A percentile compares a stretch with the other conserved stretches of the same genome.
Conservation (phyloP, 2,329 filamentous ascomycete genomes). For the Shiraia sp. region DNA sequence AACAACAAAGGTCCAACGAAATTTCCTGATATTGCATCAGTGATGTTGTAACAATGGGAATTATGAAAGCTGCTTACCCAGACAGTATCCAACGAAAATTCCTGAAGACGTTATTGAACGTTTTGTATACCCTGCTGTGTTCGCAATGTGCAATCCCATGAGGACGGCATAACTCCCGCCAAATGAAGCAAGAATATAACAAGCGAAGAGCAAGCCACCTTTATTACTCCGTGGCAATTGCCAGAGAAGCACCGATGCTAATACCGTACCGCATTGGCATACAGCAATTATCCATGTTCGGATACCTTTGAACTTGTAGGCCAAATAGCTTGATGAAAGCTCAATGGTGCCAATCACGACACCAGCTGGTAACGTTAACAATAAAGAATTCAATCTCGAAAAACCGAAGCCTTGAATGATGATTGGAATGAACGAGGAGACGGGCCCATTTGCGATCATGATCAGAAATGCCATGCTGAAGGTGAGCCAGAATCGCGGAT, state of each 20-base stretch:
- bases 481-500: slow-evolving; percentile 59
- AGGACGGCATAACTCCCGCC: slow-evolving; percentile 55
- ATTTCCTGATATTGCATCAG: slow-evolving; percentile 24
- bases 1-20: slow-evolving; percentile 38
- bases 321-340: slow-evolving; percentile 25
- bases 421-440: slow-evolving; percentile 35
- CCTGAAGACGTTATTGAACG: slow-evolving; percentile 54
- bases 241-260: slow-evolving; percentile 51
- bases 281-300: slow-evolving; percentile 37
- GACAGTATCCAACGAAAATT: slow-evolving; percentile 57
- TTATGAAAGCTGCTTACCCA: too few relatives aligned
- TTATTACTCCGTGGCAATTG: slow-evolving; percentile 46
- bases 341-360: slow-evolving; percentile 29
- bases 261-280: slow-evolving; percentile 44
- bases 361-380: slow-evolving; percentile 30
- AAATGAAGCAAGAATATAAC: slow-evolving; percentile 53
- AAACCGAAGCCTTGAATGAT: slow-evolving; percentile 37
- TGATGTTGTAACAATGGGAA: background rate
- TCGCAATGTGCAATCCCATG: slow-evolving; percentile 56
- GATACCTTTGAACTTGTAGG: slow-evolving; percentile 25
- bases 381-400: slow-evolving; percentile 28
- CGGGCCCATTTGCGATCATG: slow-evolving; percentile 39
- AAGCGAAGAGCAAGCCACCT: slow-evolving; percentile 54
- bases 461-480: slow-evolving; percentile 31
- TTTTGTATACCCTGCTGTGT: slow-evolving; percentile 59